Evolutionary conservation across 2,329 filamentous ascomycete species (phyloP).

Genomic region (Cyanodermella asteris): DNA sequence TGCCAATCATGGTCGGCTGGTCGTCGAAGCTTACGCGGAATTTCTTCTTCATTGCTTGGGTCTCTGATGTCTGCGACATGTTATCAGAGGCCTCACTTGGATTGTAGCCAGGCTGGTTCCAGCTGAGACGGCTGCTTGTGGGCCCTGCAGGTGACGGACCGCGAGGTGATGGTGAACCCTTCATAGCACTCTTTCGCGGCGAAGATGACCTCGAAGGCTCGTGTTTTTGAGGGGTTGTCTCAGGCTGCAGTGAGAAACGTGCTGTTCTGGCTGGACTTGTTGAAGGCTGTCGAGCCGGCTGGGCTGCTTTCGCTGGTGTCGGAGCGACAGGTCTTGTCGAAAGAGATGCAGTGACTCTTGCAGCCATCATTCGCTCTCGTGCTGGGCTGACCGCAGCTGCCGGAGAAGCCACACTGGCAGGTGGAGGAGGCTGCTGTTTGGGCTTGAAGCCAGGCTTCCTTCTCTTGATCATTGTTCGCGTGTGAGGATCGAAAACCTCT

Average conservation of each 20-base stretch:
- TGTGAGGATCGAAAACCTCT: too few species aligned
- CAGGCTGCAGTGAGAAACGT: constrained; percentile 32
- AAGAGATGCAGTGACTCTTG: too few species aligned
- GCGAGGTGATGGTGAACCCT: constrained; percentile 27
- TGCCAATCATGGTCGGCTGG: constrained; percentile 26
- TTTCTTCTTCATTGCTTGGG: constrained; percentile 27
- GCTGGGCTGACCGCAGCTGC: too few species aligned
- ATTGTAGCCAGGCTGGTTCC: constrained; percentile 15
- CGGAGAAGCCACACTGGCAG: too few species aligned
- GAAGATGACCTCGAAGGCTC: constrained; percentile 38
- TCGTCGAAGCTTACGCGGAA: constrained; percentile 49
- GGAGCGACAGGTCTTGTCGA: too few species aligned
- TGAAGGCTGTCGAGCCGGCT: constrained; percentile 16
- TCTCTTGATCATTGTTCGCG: too few species aligned
- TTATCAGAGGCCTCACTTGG: constrained; percentile 37
- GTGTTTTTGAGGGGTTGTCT: too few species aligned
- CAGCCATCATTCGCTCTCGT: too few species aligned
- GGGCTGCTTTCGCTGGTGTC: too few species aligned
- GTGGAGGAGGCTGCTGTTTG: too few species aligned
- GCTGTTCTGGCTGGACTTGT: constrained; percentile 33
- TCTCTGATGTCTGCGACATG: constrained; percentile 25
- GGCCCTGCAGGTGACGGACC: constrained; percentile 12
- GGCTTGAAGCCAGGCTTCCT: too few species aligned
- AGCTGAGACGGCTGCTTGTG: constrained; percentile 7
- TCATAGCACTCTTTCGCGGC: constrained; percentile 39